Evolutionary conservation across 495 filamentous ascomycete species (phyloP), one percentile per base, ranked within the genome.

Genomic region (Aspergillus indologenus): DNA sequence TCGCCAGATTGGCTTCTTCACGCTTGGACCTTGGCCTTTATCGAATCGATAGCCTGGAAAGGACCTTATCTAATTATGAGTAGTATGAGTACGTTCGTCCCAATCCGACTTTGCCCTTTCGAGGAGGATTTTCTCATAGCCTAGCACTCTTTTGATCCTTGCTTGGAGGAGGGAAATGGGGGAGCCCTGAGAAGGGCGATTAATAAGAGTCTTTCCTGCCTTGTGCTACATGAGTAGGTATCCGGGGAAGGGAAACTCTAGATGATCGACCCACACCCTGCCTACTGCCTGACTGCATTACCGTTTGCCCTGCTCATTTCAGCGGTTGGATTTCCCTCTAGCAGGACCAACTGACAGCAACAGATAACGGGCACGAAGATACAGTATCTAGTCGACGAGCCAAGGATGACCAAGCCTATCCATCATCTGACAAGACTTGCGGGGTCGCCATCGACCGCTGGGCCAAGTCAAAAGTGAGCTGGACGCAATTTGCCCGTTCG

Each of bases 391-490:
- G n/a, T n/a, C n/a, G 9, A 29, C 9, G 2, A 40, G 34, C 34
- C 34, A 40, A 40, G 34, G 12, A 40, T 40, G 12, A 40, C 34
- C 34, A 40, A 40, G 34, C 34, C 34, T 40, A 40, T 11, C 29
- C 43, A 61, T 66, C 64, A 66, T 66, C 60, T 66, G 64, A 63
- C 60, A 58, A 57, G 53, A 53, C 22, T 60, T 58, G 64, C 54
- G 60, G 60, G 64, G 58, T 52, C 19, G 34, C 34, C 5, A 9
- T 14, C 12, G 56, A 44, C 24, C 43, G 34, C 34, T 40, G 34
- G 59, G 42, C 56, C 53, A 58, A 46, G 24, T 18, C 20, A 34
- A 29, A 45, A 43, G 3, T 57, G 43, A 50, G 47, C 20, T 29
- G 17, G 20, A 50, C 43, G 57, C 54, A 31, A 61, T 52, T 59